These are phyloP conservation scores for Phialophora expanda DNA, from an alignment of 2,329 filamentous ascomycete genomes.

Conservation along the genomic window DNA sequence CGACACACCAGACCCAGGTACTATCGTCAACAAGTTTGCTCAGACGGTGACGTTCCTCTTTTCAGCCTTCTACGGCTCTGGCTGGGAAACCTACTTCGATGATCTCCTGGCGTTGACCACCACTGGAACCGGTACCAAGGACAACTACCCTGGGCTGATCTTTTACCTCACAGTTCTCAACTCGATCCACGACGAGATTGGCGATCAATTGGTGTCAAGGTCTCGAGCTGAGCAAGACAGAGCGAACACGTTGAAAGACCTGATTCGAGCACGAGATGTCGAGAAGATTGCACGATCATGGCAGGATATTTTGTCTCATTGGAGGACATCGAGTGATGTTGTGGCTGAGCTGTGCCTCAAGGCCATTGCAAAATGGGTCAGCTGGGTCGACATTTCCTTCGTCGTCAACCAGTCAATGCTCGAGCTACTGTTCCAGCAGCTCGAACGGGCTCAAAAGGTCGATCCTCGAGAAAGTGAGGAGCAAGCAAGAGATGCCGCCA, in stretches of 20 bases:
- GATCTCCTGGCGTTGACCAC: conserved; percentile 82
- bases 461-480: conserved; percentile 72
- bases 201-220: conserved; percentile 83
- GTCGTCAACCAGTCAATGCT: conserved; percentile 91
- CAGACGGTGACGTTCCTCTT: conserved; percentile 96
- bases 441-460: conserved; percentile 72
- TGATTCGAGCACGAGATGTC: conserved; percentile 84
- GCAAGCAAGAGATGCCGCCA: conserved; percentile 84
- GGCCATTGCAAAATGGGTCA: conserved; percentile 95
- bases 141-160: conserved; percentile 76
- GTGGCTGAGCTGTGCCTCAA: conserved; percentile 87
- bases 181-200: conserved; percentile 96
- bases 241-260: conserved; percentile 88
- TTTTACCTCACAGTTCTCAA: conserved; percentile 88
- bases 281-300: conserved; percentile 86
- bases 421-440: conserved; percentile 80
- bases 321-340: conserved; percentile 70
- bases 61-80: conserved; percentile 79
- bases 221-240: conserved; percentile 79
- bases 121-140: conserved; percentile 62
- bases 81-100: conserved; percentile 89
- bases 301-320: conserved; percentile 85
- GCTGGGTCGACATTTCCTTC: conserved; percentile 96
- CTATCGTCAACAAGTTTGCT: conserved; percentile 94
- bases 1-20: conserved; percentile 68